These are phyloP conservation scores for Sugiyamaella grinbergsii DNA, from an alignment of 1,139 yeast species.

Conservation along the genomic window DNA sequence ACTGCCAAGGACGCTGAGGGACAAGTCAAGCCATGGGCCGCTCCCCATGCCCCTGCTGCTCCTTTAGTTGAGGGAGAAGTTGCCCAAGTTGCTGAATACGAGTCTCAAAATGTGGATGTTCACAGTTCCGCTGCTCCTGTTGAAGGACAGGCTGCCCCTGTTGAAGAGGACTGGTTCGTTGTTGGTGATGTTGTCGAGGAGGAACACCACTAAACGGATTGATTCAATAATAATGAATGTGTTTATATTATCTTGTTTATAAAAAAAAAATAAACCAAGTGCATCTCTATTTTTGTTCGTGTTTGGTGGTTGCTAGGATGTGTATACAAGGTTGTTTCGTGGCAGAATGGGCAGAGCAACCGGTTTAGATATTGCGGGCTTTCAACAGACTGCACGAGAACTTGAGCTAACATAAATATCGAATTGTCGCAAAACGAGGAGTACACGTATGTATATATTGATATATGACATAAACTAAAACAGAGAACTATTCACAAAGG, in stretches of 20 bases:
- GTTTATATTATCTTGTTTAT: slow-evolving; percentile 4
- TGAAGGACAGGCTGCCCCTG: slow-evolving; percentile 49
- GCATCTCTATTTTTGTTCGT: slow-evolving; percentile 10
- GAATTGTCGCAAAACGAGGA: neutral
- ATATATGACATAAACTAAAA: slow-evolving; percentile 1
- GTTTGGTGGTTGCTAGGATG: too few relatives aligned
- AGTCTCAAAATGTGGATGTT: slow-evolving; percentile 74
- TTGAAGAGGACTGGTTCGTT: slow-evolving; percentile 60
- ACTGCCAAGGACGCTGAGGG: slow-evolving; percentile 75
- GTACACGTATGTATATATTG: neutral
- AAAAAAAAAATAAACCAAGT: slow-evolving; percentile 10
- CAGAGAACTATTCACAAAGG: slow-evolving; percentile 1
- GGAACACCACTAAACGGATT: slow-evolving; percentile 50
- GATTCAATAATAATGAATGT: slow-evolving; percentile 7
- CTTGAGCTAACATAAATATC: too few relatives aligned
- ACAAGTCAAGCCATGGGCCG: slow-evolving; percentile 77
- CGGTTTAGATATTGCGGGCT: too few relatives aligned
- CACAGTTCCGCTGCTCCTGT: slow-evolving; percentile 47
- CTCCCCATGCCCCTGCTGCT: slow-evolving; percentile 70
- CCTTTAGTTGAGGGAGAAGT: slow-evolving; percentile 74
- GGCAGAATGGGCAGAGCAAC: too few relatives aligned
- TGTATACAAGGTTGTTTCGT: too few relatives aligned
- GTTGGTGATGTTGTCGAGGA: slow-evolving; percentile 63
- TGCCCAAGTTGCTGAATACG: slow-evolving; percentile 75
- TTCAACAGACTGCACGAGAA: too few relatives aligned